phyloP scores from a whole-genome alignment of 257 asterid genomes.

The Perilla frutescens region DNA sequence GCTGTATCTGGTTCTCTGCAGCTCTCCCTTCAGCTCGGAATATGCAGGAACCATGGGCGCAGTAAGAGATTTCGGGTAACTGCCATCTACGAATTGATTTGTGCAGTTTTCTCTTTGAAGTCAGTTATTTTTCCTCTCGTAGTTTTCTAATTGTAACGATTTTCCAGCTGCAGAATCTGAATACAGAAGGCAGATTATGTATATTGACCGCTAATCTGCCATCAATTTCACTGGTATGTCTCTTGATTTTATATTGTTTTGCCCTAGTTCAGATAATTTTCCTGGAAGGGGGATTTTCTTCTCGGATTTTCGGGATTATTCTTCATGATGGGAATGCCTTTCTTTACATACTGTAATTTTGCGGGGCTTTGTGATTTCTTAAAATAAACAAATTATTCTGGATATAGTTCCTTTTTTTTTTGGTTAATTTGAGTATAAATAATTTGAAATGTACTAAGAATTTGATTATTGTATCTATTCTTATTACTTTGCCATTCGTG shows the following conservation, averaged over 20 bases:
- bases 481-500: neutral
- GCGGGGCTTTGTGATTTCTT: slow-evolving; percentile 3
- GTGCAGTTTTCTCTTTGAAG: neutral
- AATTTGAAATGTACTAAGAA: neutral
- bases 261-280: slow-evolving; percentile 27
- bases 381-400: neutral
- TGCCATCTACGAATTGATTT: neutral
- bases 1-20: slow-evolving; percentile 75
- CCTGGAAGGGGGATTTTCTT: slow-evolving; percentile 14
- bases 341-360: neutral
- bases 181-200: slow-evolving; percentile 46
- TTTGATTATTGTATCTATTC: slow-evolving; percentile 19
- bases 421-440: slow-evolving; percentile 7
- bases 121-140: neutral
- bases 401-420: neutral
- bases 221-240: slow-evolving; percentile 58
- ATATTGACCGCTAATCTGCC: slow-evolving; percentile 46
- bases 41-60: slow-evolving; percentile 60
- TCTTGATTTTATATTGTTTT: slow-evolving; percentile 13
- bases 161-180: slow-evolving; percentile 52
- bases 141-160: slow-evolving; percentile 4
- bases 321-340: neutral
- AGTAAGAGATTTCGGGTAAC: slow-evolving; percentile 50
- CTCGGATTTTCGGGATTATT: neutral
- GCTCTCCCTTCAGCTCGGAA: slow-evolving; percentile 63